Conservation (phyloP, 164 flowering plant genomes). For the Umbellularia californica region DNA sequence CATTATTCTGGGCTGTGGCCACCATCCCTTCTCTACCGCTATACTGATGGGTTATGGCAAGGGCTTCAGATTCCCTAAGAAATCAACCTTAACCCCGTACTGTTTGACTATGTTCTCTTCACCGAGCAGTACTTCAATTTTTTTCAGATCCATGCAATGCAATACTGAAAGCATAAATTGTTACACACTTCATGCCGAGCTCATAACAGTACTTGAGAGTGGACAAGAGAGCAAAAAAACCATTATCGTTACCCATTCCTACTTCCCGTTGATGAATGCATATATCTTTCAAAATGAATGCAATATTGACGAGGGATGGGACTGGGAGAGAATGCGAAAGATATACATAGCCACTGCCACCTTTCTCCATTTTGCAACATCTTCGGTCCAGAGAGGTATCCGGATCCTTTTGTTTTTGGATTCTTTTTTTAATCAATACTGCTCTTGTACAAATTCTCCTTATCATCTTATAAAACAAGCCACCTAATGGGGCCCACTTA, state of each 20-base stretch:
- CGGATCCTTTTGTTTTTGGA: too few species aligned
- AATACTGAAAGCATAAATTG: conserved; percentile 77
- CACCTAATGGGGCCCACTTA: too few species aligned
- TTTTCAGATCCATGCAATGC: conserved; percentile 51
- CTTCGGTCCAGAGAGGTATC: too few species aligned
- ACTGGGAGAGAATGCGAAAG: conserved; percentile 42
- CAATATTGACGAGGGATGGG: conserved; percentile 58
- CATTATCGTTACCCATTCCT: conserved; percentile 45
- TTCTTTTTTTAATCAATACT: too few species aligned
- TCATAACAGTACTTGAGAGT: conserved; percentile 61
- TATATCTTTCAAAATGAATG: conserved; percentile 57
- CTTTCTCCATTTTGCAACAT: conserved; percentile 9
- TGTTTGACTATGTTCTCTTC: conserved; percentile 47
- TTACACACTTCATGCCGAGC: conserved; percentile 57
- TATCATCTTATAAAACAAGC: too few species aligned
- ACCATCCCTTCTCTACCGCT: conserved; percentile 62
- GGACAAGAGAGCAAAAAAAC: conserved; percentile 38
- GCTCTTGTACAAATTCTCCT: too few species aligned
- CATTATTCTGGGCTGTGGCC: conserved; percentile 44
- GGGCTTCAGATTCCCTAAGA: conserved; percentile 62
- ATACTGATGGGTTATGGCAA: too few species aligned
- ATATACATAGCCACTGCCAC: not conserved
- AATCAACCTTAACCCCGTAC: conserved; percentile 49
- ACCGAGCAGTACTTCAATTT: conserved; percentile 47
- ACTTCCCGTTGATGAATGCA: conserved; percentile 26